phyloP scores from a whole-genome alignment of 2,329 filamentous ascomycete genomes.

The Hypoxylon sp. region DNA sequence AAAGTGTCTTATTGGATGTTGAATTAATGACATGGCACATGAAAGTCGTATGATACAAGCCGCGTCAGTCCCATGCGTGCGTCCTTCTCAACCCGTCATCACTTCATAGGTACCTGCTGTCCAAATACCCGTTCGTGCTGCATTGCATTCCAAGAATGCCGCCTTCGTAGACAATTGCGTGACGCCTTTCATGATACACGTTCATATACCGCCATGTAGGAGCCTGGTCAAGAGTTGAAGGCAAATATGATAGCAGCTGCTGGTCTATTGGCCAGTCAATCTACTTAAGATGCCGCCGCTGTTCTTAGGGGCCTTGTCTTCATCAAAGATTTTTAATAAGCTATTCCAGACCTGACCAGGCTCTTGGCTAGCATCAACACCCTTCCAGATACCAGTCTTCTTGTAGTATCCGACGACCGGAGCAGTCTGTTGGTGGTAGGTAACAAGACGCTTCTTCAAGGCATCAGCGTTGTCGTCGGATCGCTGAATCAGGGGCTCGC shows the following conservation, averaged over 20 bases:
- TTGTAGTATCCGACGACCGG: slow-evolving; percentile 98
- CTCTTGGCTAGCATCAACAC: slow-evolving; percentile 95
- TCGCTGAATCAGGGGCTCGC: slow-evolving; percentile 95
- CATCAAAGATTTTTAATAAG: slow-evolving; percentile 85
- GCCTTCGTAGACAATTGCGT: slow-evolving; percentile 29
- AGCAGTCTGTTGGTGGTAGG: slow-evolving; percentile 93
- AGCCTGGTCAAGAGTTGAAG: slow-evolving; percentile 16
- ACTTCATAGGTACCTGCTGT: slow-evolving; percentile 19
- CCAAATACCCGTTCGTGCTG: slow-evolving; percentile 26
- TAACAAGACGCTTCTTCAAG: slow-evolving; percentile 92
- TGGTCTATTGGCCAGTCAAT: slow-evolving; percentile 53
- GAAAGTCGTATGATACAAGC: slow-evolving; percentile 42
- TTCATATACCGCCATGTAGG: slow-evolving; percentile 16
- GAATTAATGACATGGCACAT: slow-evolving; percentile 40
- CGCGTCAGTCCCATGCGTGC: slow-evolving; percentile 37
- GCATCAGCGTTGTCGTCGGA: slow-evolving; percentile 97
- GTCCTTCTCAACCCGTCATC: slow-evolving; percentile 26
- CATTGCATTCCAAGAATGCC: slow-evolving; percentile 18
- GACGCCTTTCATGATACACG: slow-evolving; percentile 26
- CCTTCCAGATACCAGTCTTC: slow-evolving; percentile 96
- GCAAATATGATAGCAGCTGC: slow-evolving; percentile 5
- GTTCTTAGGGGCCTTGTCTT: slow-evolving; percentile 64
- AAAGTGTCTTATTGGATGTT: slow-evolving; percentile 17
- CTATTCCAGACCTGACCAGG: slow-evolving; percentile 96
- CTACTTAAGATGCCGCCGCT: slow-evolving; percentile 61